Base-by-base conservation (phyloP, 805 yeast genomes). In the Sungouiella blattae region DNA sequence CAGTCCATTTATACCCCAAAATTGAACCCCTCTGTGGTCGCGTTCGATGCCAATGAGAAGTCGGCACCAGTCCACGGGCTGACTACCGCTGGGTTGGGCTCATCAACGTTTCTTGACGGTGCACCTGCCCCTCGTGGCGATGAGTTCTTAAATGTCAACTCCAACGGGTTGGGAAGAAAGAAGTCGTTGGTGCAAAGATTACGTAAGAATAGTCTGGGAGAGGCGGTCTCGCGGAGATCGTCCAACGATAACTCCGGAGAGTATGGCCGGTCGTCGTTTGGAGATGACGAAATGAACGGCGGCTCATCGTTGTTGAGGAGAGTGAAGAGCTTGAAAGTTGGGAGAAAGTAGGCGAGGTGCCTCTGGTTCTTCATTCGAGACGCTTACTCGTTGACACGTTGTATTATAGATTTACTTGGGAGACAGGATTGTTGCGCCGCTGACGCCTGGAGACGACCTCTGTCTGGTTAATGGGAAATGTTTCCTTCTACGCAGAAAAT, bases 81-180 rank as follows among this genome's bases (percentile, higher is more conserved):
- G 31, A 73, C 84, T 2, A 85, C 97, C 1, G 71, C 83, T 34
- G 98, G 98, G 1, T 71, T 93, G 28, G 98, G 98, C 3, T 77
- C 91, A 1, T 75, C 96, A 2, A 91, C 98, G 0, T 91, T 91
- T 56, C 57, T 91, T 41, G 96, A 93, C 58, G 98, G 98, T 23
- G 93, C 97, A 0, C 98, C 98, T 11, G 98, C 97, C 4, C 71
- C 74, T 61, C 82, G 36, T 58, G 53, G 52, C 11, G 65, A 64
- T 14, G 57, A 55, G 11, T 51, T 58, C 33, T 44, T 51, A 28
- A 20, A 9, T 20, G 44, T 41, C 18, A 22, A 32, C 4, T 37
- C 39, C 14, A 25, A 30, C 12, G 80, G 80, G 1, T 61, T 89
- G 41, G 77, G 80, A 21, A 77, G 97, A 58, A 87, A 88, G 61